These are phyloP conservation scores for Verticillium nubilum DNA, from an alignment of 2,329 filamentous ascomycete species.

Conservation along the genomic window DNA sequence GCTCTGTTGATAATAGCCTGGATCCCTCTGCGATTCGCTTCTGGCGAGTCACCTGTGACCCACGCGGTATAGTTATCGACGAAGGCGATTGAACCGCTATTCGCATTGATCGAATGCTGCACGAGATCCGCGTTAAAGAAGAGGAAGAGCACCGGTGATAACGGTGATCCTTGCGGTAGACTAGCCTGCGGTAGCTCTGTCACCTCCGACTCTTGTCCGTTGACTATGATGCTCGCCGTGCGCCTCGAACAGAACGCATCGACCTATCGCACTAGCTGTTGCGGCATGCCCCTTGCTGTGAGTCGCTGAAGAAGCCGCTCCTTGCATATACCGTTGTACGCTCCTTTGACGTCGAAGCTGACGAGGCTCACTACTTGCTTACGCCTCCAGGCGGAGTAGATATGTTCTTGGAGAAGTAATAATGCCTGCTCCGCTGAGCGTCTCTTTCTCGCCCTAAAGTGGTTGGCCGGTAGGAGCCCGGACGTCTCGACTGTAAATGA, in stretches of 20 bases:
- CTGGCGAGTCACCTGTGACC: not conserved
- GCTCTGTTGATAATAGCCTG: slow-evolving; percentile 15
- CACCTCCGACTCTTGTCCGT: slow-evolving; percentile 12
- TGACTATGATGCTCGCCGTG: slow-evolving; percentile 15
- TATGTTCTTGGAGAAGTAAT: not conserved
- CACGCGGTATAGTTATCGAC: not conserved
- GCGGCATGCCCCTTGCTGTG: slow-evolving; percentile 15
- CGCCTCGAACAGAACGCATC: slow-evolving; percentile 18
- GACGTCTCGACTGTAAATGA: not conserved
- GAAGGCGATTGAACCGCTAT: slow-evolving; percentile 17
- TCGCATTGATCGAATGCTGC: slow-evolving; percentile 17
- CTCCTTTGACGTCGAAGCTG: slow-evolving; percentile 33
- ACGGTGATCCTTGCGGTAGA: slow-evolving; percentile 23
- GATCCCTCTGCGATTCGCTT: slow-evolving; percentile 11
- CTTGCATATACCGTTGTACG: slow-evolving; percentile 32
- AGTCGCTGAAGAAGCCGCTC: slow-evolving; percentile 18
- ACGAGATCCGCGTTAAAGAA: slow-evolving; percentile 21
- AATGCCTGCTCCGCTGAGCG: slow-evolving; percentile 2
- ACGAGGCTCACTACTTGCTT: slow-evolving; percentile 24
- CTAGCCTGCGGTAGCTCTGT: slow-evolving; percentile 14
- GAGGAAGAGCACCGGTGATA: slow-evolving; percentile 29
- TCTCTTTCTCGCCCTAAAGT: slow-evolving; percentile 2
- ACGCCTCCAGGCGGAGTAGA: not conserved
- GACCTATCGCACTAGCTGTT: slow-evolving; percentile 12
- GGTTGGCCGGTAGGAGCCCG: not conserved